phyloP scores from a whole-genome alignment of 164 flowering plant genomes.

The Magnolia officinalis region DNA sequence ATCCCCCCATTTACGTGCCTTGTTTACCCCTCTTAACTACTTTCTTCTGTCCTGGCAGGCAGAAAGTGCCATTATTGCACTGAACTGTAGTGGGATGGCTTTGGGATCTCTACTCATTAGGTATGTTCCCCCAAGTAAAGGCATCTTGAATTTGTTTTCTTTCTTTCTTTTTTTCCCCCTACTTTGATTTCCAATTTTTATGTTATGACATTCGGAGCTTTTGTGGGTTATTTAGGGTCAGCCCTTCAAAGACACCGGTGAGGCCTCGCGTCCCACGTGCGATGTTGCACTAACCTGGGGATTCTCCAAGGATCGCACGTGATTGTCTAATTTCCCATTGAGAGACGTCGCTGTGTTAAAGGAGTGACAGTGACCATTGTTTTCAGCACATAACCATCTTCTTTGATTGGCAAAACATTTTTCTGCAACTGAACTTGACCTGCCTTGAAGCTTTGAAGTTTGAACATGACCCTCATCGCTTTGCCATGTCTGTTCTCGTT shows the following conservation, averaged over 20 bases:
- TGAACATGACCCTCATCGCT: not conserved
- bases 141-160: not conserved
- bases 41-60: slow-evolving; percentile 44
- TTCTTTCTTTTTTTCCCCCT: not conserved
- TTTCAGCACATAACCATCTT: not conserved
- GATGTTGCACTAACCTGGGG: slow-evolving; percentile 13
- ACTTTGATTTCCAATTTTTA: too few relatives aligned
- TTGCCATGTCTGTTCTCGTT: not conserved
- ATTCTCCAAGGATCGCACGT: not conserved
- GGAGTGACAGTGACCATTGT: not conserved
- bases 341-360: not conserved
- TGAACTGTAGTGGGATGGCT: slow-evolving; percentile 76
- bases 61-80: slow-evolving; percentile 89
- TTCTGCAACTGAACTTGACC: not conserved
- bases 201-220: not conserved
- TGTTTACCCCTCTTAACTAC: not conserved
- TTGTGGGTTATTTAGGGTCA: slow-evolving; percentile 53
- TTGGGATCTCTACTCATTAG: slow-evolving; percentile 82
- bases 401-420: not conserved
- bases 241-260: slow-evolving; percentile 99
- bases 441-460: not conserved
- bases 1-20: not conserved
- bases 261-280: slow-evolving; percentile 74
- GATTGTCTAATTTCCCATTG: not conserved
- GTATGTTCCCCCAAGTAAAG: slow-evolving; percentile 26